These are phyloP conservation scores for Coemansia guatemalensis DNA, from an alignment of 192 early-diverging fungal species.

Conservation along the genomic window DNA sequence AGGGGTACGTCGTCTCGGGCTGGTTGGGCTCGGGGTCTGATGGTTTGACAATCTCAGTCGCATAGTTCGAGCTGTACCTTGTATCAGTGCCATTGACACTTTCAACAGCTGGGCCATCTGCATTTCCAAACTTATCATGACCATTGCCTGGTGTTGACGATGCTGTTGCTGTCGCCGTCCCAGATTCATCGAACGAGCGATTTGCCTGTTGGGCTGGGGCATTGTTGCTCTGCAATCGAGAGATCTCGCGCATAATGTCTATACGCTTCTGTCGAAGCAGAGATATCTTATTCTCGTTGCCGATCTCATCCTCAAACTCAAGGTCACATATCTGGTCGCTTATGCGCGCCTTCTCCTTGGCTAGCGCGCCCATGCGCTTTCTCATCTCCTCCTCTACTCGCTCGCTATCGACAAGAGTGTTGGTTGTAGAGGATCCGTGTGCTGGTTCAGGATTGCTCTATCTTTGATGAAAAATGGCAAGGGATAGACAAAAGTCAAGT, in stretches of 20 bases:
- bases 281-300: slow-evolving; percentile 44
- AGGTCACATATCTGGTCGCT: slow-evolving; percentile 54
- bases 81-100: neutral
- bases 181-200: too few species aligned
- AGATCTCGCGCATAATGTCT: slow-evolving; percentile 39
- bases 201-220: too few species aligned
- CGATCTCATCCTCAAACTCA: slow-evolving; percentile 49
- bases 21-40: slow-evolving; percentile 42
- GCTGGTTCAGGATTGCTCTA: too few species aligned
- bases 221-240: slow-evolving; percentile 10
- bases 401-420: too few species aligned
- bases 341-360: slow-evolving; percentile 47
- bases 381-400: neutral
- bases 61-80: neutral
- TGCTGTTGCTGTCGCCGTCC: neutral
- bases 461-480: too few species aligned
- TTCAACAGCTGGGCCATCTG: neutral
- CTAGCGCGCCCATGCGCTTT: slow-evolving; percentile 26
- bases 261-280: slow-evolving; percentile 39
- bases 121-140: too few species aligned
- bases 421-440: too few species aligned
- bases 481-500: too few species aligned
- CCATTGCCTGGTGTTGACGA: neutral
- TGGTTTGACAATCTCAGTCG: slow-evolving; percentile 28
- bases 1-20: slow-evolving; percentile 54